phyloP scores from a whole-genome alignment of 345 rosid species.

The Citropsis articulata region DNA sequence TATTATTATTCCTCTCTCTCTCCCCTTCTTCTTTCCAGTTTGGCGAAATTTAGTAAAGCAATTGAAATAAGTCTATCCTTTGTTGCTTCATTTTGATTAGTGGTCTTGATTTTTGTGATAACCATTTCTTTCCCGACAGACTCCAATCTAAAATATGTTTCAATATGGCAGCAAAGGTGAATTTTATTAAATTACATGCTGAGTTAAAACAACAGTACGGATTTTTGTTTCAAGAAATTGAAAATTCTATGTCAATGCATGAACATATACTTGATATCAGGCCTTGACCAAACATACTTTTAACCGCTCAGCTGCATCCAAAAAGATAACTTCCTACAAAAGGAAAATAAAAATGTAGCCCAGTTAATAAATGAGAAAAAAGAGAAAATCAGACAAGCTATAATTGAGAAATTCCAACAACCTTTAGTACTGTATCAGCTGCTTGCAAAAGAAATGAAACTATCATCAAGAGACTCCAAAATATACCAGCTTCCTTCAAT shows the following conservation, averaged over 20 bases:
- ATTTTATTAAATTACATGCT: background rate
- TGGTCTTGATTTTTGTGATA: background rate
- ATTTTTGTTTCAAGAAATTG: background rate
- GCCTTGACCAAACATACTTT: slow-evolving; percentile 46
- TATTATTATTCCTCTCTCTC: rapidly evolving
- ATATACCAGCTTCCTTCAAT: slow-evolving; percentile 64
- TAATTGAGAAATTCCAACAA: slow-evolving; percentile 30
- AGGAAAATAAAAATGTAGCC: slow-evolving; percentile 10
- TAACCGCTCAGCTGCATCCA: slow-evolving; percentile 46
- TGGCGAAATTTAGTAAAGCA: background rate
- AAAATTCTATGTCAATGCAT: background rate
- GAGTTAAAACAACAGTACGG: background rate
- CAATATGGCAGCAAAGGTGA: background rate
- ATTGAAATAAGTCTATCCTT: background rate
- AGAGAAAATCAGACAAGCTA: slow-evolving; percentile 4
- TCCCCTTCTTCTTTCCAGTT: background rate
- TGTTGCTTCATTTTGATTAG: background rate
- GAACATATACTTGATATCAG: background rate
- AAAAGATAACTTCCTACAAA: slow-evolving; percentile 82
- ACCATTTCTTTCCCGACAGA: background rate
- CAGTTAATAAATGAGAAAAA: slow-evolving; percentile 18
- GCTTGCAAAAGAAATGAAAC: slow-evolving; percentile 89
- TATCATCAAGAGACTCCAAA: slow-evolving; percentile 92
- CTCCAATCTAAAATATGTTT: background rate
- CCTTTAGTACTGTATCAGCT: slow-evolving; percentile 85